Evolutionary conservation across 2,329 filamentous ascomycete genomes (phyloP), one percentile per base, ranked within the genome.

Genomic region (Uncinocarpus reesii): DNA sequence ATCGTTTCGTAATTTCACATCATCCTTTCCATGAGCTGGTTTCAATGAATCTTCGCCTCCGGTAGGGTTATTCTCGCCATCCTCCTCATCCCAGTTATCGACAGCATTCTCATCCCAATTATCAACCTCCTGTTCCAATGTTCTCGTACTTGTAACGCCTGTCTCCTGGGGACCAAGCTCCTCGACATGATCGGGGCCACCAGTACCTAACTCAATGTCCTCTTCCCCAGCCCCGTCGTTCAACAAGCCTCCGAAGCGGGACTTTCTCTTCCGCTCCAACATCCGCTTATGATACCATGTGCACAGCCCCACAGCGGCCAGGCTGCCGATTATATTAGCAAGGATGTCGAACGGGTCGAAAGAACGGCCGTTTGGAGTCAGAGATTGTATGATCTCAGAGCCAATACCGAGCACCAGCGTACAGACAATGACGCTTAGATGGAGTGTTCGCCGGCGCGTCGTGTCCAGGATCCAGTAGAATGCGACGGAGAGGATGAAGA

Each of bases 381-480:
- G 69, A 46, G 61, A 66, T 49, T 75, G 65, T 49, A 81, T 70
- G 51, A 81, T 70, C 56, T 80, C 73, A 53, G 75, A 79, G 55
- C 81, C 74, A 40, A 76, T 59, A 24, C 69, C 71, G 5, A 75
- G 61, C 10, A 71, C 69, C 35, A 83, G 68, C 4, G 89, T 93
- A 70, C 87, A 93, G 52, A 87, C 74, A 18, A 87, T 64, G 21
- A 95, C 71, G 11, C 89, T 94, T 55, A 95, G 71, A 66, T 98
- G 84, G 42, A 95, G 72, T 16, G 81, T 83, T 57, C 90, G 85
- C 44, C 90, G 82, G 53, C 92, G 85, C 54, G 81, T 84, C 45
- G 88, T 93, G 65, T 98, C 92, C 58, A 95, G 70, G 62, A 95
- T 85, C 88, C 92, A 98, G 78, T 98, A 98, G 75, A 96, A 96